These are phyloP conservation scores for Neoboletus magnificus DNA, from an alignment of 768 basidiomycete species.

Conservation along the genomic window DNA sequence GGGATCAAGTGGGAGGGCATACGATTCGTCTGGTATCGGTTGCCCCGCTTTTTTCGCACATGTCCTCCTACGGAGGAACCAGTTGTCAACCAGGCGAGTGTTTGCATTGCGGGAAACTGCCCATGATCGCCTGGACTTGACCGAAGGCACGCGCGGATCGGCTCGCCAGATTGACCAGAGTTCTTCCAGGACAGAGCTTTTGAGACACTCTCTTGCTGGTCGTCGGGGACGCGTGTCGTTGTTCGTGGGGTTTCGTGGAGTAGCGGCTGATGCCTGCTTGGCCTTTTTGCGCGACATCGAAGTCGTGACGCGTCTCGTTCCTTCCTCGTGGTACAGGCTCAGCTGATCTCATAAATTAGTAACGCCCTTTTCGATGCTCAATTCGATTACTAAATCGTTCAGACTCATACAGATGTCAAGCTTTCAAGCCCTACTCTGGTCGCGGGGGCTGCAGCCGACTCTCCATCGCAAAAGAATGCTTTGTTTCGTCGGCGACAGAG, in stretches of 20 bases:
- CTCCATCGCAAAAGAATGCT: background rate
- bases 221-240: constrained; percentile 1
- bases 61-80: constrained; percentile 27
- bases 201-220: constrained; percentile 10
- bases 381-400: background rate
- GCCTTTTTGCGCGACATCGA: constrained; percentile 13
- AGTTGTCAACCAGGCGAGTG: constrained; percentile 19
- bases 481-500: background rate
- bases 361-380: background rate
- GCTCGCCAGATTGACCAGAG: constrained; percentile 31
- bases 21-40: constrained; percentile 16
- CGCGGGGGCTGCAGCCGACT: background rate
- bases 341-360: constrained; percentile 8
- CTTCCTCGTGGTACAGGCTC: background rate
- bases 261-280: background rate
- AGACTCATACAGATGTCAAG: background rate
- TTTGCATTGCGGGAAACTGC: constrained; percentile 20
- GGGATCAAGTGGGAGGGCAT: constrained; percentile 19
- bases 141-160: constrained; percentile 28
- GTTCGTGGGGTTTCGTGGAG: background rate
- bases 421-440: background rate
- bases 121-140: constrained; percentile 28
- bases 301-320: background rate
- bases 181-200: constrained; percentile 14
- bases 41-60: constrained; percentile 24